phyloP scores from a whole-genome alignment of 768 basidiomycete species.

The Trametes maxima region DNA sequence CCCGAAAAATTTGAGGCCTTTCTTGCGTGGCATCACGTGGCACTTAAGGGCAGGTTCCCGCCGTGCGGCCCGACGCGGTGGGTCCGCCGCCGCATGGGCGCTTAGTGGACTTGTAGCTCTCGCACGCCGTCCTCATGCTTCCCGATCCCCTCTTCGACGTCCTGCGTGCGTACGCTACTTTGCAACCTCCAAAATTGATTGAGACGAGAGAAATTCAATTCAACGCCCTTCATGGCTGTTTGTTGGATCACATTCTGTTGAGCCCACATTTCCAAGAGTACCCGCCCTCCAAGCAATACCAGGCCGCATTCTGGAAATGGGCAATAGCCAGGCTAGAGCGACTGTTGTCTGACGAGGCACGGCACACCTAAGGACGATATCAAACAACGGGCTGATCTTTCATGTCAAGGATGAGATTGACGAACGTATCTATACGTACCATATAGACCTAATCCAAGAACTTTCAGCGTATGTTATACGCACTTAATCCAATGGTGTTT shows the following conservation, averaged over 20 bases:
- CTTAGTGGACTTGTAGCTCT: background rate
- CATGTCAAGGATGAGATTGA: conserved; percentile 61
- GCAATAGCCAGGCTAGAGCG: conserved; percentile 56
- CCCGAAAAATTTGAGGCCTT: conserved; percentile 29
- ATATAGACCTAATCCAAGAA: conserved; percentile 47
- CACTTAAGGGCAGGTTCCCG: conserved; percentile 29
- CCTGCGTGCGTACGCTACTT: conserved; percentile 54
- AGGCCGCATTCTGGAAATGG: conserved; percentile 76
- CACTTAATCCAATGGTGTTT: background rate
- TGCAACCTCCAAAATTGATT: conserved; percentile 48
- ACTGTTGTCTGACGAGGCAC: conserved; percentile 48
- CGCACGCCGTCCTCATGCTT: background rate
- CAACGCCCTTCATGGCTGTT: conserved; percentile 51
- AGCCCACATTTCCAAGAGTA: conserved; percentile 56
- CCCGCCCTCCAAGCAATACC: conserved; percentile 66
- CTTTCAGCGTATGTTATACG: conserved; percentile 36
- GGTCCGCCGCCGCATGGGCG: background rate
- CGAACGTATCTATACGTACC: conserved; percentile 62
- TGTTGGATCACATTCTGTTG: conserved; percentile 54
- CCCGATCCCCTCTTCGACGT: conserved; percentile 34
- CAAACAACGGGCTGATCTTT: conserved; percentile 2
- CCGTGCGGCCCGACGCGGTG: background rate
- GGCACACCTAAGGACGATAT: conserved; percentile 18
- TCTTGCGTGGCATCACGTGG: conserved; percentile 30
- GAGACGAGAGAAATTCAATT: conserved; percentile 40